Evolutionary conservation across 768 basidiomycete species (phyloP).

Genomic region (Pleurotus giganteus): DNA sequence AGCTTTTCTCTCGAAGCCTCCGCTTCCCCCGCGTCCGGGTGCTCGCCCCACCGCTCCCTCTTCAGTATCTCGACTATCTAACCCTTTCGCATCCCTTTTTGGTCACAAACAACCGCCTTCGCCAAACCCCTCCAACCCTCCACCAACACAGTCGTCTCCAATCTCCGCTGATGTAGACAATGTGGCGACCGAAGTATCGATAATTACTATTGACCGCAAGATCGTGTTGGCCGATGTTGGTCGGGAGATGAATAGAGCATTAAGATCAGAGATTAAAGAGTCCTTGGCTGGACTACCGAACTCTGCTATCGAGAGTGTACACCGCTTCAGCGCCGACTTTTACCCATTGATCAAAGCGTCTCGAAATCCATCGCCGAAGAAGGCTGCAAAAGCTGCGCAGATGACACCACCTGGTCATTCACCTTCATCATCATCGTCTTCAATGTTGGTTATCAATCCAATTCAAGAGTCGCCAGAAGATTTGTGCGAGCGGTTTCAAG

Average conservation of each 20-base stretch:
- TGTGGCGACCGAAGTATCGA: conserved; percentile 54
- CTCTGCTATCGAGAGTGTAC: conserved; percentile 64
- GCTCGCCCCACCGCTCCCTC: conserved; percentile 21
- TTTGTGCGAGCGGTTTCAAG: conserved; percentile 56
- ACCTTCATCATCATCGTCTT: neutral
- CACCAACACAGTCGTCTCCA: conserved; percentile 25
- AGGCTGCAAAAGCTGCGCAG: neutral
- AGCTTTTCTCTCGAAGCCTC: conserved; percentile 26
- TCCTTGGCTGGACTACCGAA: conserved; percentile 35
- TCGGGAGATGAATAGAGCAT: conserved; percentile 47
- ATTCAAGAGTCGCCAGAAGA: conserved; percentile 51
- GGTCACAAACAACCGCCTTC: conserved; percentile 34
- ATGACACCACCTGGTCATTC: neutral
- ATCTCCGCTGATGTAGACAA: conserved; percentile 29
- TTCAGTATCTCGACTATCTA: conserved; percentile 50
- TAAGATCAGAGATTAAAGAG: conserved; percentile 56
- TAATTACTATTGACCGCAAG: conserved; percentile 53
- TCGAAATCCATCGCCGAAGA: conserved; percentile 11
- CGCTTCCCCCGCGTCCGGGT: conserved; percentile 38
- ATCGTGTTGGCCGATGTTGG: conserved; percentile 54
- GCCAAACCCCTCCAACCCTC: conserved; percentile 25
- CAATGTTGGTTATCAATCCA: conserved; percentile 39
- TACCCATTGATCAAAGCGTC: conserved; percentile 51
- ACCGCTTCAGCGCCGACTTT: conserved; percentile 50
- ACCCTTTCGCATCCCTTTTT: conserved; percentile 83